Evolutionary conservation across 1,284 basidiomycete genomes (phyloP), one percentile per base, ranked within the genome.

Genomic region (Paramarasmius palmivorus): DNA sequence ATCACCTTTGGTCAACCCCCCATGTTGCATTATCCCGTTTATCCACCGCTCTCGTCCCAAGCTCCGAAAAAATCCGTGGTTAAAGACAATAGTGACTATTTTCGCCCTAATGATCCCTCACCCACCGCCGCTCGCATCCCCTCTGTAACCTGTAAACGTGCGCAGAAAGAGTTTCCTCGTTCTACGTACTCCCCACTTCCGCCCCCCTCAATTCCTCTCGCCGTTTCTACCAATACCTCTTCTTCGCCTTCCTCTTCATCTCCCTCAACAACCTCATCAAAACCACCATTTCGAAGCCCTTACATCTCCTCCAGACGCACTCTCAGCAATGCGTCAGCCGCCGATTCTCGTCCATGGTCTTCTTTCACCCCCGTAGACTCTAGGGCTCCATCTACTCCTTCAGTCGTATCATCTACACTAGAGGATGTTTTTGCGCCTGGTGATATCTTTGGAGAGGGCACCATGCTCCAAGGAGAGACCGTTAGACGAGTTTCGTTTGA

Each of bases 11-110:
- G 41, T 42, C 22, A 25, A 32, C 8, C 58, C 57, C 71, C 65
- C 74, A 88, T 88, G 86, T 83, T 88, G 82, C 85, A 87, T 76
- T 85, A 82, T 65, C 78, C 83, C 53, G 74, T 79, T 58, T 81
- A 81, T 58, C 80, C 83, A 38, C 76, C 78, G 60, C 76, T 79
- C 70, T 78, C 71, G 69, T 71, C 62, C 59, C 69, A 68, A 54
- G 73, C 68, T 53, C 72, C 62, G 63, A 76, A 73, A 70, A 64
- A 63, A 59, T 61, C 68, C 51, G 40, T 51, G 47, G 46, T 53
- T 53, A 69, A 69, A 61, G 68, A 68, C 57, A 58, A 65, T 57
- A 65, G 60, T 60, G 76, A 77, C 57, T 70, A 71, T 60, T 65
- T 67, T 66, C 73, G 70, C 67, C 59, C 68, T 79, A 79, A 81